Evolutionary conservation across 345 rosid species (phyloP), one percentile per base, ranked within the genome.

Genomic region (Sisymbrium irio): DNA sequence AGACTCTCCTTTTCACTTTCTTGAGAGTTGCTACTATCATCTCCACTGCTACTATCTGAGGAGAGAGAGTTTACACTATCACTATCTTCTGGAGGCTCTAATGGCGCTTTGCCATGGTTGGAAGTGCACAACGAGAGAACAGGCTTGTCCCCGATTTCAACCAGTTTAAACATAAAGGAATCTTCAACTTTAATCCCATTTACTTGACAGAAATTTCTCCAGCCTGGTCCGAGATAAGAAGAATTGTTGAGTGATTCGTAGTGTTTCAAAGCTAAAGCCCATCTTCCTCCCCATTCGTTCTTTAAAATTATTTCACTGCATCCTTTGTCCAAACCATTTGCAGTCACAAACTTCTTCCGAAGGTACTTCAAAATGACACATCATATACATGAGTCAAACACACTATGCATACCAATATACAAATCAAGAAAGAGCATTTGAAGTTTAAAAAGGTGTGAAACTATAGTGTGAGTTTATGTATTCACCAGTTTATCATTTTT

Each of bases 181-280:
- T 68, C 73, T 50, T 56, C 57, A 33, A 30, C 20, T 50, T 67
- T 67, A 39, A 75, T 59, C 61, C 42, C 17, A 35, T 68, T 68
- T 10, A 3, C 69, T 42, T 41, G 41, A 15, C 79, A 68, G 47
- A 75, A 75, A 61, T 17, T 41, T 10, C 2, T 22, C 79, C 79
- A 75, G 64, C 79, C 74, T 68, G 22, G 47, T 61, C 6, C 32
- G 1, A 53, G 25, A n/a, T n/a, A n/a, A 60, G 0, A 12, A 20
- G 65, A 64, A n/a, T 0, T 28, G 46, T 30, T 7, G 28, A 0
- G 8, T 49, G 59, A 9, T 30, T 41, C 1, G 47, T n/a, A 25
- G 28, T 45, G 47, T 22, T 13, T 60, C 69, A 61, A 20, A 12
- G 2, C 46, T 61, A 53, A 61, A 61, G 11, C 36, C 74, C 79